Conservation (phyloP, 2,329 filamentous ascomycete species). For the Cladosporium sp. region DNA sequence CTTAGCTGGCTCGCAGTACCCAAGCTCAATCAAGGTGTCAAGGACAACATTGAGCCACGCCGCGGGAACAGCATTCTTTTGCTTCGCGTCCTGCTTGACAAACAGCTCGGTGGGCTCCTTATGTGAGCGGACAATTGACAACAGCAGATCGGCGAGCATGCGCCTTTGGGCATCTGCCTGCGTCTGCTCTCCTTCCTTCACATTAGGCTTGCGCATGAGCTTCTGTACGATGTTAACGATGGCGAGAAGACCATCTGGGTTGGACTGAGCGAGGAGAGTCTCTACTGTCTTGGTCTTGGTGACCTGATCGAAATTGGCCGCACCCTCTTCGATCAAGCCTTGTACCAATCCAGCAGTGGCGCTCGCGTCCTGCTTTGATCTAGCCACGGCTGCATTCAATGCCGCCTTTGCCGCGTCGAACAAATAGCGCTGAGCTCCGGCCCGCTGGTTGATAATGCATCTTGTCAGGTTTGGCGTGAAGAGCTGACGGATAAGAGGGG, state of each 20-base stretch:
- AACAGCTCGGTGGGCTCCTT: conserved; percentile 27
- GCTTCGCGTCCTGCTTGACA: conserved; percentile 15
- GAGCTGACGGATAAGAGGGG: conserved; percentile 51
- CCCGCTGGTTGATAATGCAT: conserved; percentile 77
- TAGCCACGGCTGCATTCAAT: conserved; percentile 63
- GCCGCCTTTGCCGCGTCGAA: conserved; percentile 74
- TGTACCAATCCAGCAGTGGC: conserved; percentile 58
- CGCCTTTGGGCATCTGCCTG: conserved; percentile 44
- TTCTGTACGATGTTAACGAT: conserved; percentile 51
- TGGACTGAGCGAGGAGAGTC: conserved; percentile 60
- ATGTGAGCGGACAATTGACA: conserved; percentile 43
- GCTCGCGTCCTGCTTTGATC: conserved; percentile 57
- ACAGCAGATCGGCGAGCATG: conserved; percentile 48
- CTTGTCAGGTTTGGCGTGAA: conserved; percentile 81
- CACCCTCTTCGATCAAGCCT: conserved; percentile 65
- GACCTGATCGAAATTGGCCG: conserved; percentile 76
- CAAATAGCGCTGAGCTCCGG: conserved; percentile 70
- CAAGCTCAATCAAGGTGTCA: conserved; percentile 29
- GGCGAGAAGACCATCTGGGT: conserved; percentile 44
- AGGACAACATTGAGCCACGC: conserved; percentile 24
- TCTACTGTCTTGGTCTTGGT: conserved; percentile 85
- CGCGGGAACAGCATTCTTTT: conserved; percentile 21
- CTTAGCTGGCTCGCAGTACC: conserved; percentile 32
- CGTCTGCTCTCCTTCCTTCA: conserved; percentile 38
- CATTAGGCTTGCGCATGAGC: conserved; percentile 43